These are phyloP conservation scores for Pichia sp. DNA, from an alignment of 1,139 yeast species.

Conservation along the genomic window DNA sequence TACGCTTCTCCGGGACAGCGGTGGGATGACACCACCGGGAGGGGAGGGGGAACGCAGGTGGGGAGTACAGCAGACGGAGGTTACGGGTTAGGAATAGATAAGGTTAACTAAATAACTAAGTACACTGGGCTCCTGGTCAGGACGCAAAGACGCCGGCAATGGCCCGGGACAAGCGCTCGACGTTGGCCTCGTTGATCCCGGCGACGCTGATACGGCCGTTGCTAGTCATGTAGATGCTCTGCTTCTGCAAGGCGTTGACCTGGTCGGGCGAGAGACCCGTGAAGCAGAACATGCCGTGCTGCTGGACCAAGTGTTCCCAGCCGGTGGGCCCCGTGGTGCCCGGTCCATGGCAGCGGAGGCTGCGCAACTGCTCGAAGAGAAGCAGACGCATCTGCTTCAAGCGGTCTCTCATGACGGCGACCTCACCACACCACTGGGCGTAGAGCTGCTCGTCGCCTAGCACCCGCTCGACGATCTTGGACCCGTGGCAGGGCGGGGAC, in stretches of 20 bases:
- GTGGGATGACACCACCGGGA: not conserved
- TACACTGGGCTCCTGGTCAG: not conserved
- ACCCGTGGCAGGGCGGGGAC: constrained; percentile 92
- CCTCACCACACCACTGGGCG: constrained; percentile 74
- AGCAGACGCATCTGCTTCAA: constrained; percentile 70
- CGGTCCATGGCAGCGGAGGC: constrained; percentile 34
- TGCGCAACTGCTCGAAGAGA: constrained; percentile 50
- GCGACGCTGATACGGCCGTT: constrained; percentile 93
- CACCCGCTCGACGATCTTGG: constrained; percentile 77
- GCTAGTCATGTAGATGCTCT: constrained; percentile 77
- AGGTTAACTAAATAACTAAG: no score
- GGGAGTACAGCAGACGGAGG: no score
- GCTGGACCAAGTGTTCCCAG: constrained; percentile 85
- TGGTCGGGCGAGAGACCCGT: constrained; percentile 75
- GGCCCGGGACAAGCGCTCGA: constrained; percentile 65
- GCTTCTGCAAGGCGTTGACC: constrained; percentile 62
- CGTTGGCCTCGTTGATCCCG: constrained; percentile 76
- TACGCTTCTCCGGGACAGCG: not conserved
- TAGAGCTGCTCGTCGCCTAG: constrained; percentile 59
- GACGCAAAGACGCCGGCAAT: constrained; percentile 2
- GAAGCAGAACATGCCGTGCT: constrained; percentile 95
- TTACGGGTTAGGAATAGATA: no score
- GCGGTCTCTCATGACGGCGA: constrained; percentile 71
- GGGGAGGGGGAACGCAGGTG: no score
- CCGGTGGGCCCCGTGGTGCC: constrained; percentile 37